Base-by-base conservation (phyloP, 1,139 yeast species). In the Geotrichum siamense region DNA sequence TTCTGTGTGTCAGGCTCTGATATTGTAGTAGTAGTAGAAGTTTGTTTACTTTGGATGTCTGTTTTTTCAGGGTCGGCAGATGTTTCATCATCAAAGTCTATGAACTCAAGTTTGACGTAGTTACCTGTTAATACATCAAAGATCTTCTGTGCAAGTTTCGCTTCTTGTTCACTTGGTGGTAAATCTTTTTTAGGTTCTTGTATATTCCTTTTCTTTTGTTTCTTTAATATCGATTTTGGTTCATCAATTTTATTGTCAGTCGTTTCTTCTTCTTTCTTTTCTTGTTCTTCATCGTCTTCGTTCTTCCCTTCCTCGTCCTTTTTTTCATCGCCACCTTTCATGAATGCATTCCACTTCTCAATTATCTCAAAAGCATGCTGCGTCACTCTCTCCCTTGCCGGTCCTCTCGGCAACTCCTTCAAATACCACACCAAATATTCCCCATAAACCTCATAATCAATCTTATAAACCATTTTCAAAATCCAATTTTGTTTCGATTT, bases 401-500 rank as follows among this genome's bases (percentile, higher is more conserved):
- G 26, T 0, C 84, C 86, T 2, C 95, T 95, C 60, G 81, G 85
- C 26, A 86, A 59, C 2, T 85, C 85, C 33, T 69, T 72, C 40
- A 86, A 63, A 57, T 89, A 89, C 8, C 62, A 61, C 16, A 70
- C 54, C 48, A 87, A 61, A 34, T 78, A 77, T 1, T 61, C 67
- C 39, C 71, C 75, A 55, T 84, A 87, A 2, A 72, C 67, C 1
- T 65, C 70, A 1, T 81, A 42, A 12, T 25, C 83, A 15, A 81
- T 72, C 29, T 59, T 51, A 13, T 70, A 72, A 39, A 84, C 65
- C 62, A 86, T 80, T 57, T 81, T 82, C 51, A 87, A 64, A 41
- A 89, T 71, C 96, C 96, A 89, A 59, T 86, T 87, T 61, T 89
- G 97, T 54, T 89, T 87, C 66, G 84, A 94, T 58, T 89, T 89